These are phyloP conservation scores for Penicillium brasilianum DNA, from an alignment of 2,329 filamentous ascomycete species.

Conservation along the genomic window DNA sequence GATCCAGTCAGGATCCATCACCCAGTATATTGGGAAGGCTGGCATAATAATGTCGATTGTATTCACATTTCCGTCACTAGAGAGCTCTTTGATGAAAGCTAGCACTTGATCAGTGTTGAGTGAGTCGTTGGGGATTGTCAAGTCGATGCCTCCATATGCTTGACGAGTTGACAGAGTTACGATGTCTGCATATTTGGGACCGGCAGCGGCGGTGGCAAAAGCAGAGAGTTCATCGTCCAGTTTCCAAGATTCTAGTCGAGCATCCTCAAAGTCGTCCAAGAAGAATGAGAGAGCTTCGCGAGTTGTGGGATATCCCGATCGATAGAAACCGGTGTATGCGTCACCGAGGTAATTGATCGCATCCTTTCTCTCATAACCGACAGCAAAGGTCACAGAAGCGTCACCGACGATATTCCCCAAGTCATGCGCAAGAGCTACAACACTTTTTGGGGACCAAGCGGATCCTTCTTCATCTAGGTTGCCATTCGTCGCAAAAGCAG, in stretches of 20 bases:
- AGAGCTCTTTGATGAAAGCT: constrained; percentile 52
- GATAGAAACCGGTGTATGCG: constrained; percentile 49
- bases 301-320: constrained; percentile 41
- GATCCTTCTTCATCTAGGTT: constrained; percentile 31
- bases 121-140: constrained; percentile 45
- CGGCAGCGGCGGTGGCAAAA: constrained; percentile 39
- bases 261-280: constrained; percentile 47
- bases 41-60: constrained; percentile 53
- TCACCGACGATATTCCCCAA: constrained; percentile 38
- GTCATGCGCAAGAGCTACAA: constrained; percentile 48
- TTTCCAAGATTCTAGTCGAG: constrained; percentile 39
- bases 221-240: constrained; percentile 40
- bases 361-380: constrained; percentile 48
- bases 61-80: constrained; percentile 51
- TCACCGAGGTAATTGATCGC: constrained; percentile 50
- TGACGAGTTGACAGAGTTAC: constrained; percentile 49
- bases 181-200: constrained; percentile 50
- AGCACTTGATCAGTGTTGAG: constrained; percentile 38
- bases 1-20: constrained; percentile 51
- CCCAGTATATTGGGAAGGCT: constrained; percentile 50
- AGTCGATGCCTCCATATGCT: constrained; percentile 49
- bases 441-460: constrained; percentile 35
- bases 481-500: constrained; percentile 41
- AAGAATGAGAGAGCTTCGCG: constrained; percentile 45
- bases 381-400: constrained; percentile 46